Base-by-base conservation (phyloP, 2,329 filamentous ascomycete species). In the Alternaria sp. region DNA sequence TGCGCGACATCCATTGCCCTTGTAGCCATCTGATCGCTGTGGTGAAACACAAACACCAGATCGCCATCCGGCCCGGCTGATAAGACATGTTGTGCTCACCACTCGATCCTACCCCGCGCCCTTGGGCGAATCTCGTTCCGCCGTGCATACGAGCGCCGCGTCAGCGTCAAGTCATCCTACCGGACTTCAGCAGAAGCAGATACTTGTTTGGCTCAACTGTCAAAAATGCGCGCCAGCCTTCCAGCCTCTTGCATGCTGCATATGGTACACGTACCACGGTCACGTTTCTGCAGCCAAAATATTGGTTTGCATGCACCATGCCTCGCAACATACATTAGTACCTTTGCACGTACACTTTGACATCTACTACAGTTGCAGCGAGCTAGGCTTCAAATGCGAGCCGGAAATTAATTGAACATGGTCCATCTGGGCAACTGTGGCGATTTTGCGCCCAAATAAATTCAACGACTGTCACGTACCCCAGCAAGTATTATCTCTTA, bases 11-110 rank as follows among this genome's bases (percentile, higher is more conserved):
- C 8, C 28, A 38, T n/a, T n/a, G 56, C 50, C 41, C 41, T 46
- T 40, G 41, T 41, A 40, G 32, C 49, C 18, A 34, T 34, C 32
- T 54, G 54, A 40, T 25, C 36, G 55, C 40, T 32, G 49, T 58
- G n/a, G 45, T 60, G 57, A 60, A 60, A 60, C 57, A 55, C 52
- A 18, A 38, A 43, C 57, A 56, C 38, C n/a, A 50, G 14, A 49
- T 50, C 25, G 52, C 34, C 57, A 50, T 59, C 30, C 25, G 56
- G n/a, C 50, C 41, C 50, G 18, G 30, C 43, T 53, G 34, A 55
- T 20, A 48, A 53, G 32, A 18, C 36, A 50, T 48, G 56, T 36
- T 25, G 44, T 53, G 56, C 50, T 27, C 56, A 54, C 49, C 27
- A 40, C 50, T 54, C 41, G 50, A 25, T 41, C 56, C 41, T 59